Evolutionary conservation across 306 rosid genomes (phyloP), one percentile per base, ranked within the genome.

Genomic region (Comarum palustre): DNA sequence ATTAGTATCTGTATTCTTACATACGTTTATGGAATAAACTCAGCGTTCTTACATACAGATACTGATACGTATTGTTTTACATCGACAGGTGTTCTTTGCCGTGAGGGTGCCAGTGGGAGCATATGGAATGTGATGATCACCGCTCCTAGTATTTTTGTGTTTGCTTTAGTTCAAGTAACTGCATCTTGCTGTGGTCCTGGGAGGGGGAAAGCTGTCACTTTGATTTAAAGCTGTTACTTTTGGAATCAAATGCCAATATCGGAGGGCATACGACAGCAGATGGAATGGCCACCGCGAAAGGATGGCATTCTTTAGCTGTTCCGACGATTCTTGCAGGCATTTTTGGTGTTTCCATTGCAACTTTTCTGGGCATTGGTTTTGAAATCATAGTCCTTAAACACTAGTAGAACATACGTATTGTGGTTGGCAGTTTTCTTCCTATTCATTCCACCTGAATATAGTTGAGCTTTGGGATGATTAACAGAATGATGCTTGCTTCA

Each of bases 211-310:
- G 75, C 76, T 89, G 24, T 85, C 71, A 70, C 25, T 72, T 89
- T 25, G 93, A 92, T 71, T 74, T 92, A 34, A 89, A 86, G 82
- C 71, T 86, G 39, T 47, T 83, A 67, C 89, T 89, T 61, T 41
- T 89, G 78, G 93, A 93, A 66, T 92, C 97, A 34, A 91, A 91
- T 80, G 97, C 97, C 81, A 89, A 86, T 14, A 73, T 92, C 39
- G 96, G 96, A 55, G 92, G 93, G 66, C 97, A 92, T 0, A 92
- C 97, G 41, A 92, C 96, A 22, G 90, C 97, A 20, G 86, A 92
- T 82, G 90, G 93, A 31, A 89, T 92, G 97, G 93, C 97, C 24
- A 86, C 85, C 14, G 85, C 97, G 15, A 82, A 86, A 77, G 88
- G 90, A 5, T 89, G 92, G 92, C 79, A 79, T 16, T 83, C 93